phyloP scores from a whole-genome alignment of 164 flowering plant genomes.

The Tetrastigma voinierianum region DNA sequence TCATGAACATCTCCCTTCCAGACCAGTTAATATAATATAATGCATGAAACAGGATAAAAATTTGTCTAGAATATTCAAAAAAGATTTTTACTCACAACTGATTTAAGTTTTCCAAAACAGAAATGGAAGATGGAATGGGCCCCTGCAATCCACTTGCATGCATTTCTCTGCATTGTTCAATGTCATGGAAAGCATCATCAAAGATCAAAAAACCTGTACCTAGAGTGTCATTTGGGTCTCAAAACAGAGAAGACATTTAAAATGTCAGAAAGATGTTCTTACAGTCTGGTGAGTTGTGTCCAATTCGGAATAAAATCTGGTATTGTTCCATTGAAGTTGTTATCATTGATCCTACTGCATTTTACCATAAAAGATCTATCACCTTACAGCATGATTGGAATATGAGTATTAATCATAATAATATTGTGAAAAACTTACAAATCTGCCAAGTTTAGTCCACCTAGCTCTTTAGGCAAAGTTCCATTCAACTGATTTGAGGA shows the following conservation, averaged over 20 bases:
- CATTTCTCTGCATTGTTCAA: slow-evolving; percentile 16
- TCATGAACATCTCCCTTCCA: not conserved
- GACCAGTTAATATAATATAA: not conserved
- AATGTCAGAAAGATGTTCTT: slow-evolving; percentile 17
- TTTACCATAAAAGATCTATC: not conserved
- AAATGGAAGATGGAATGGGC: not conserved
- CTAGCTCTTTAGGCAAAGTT: slow-evolving; percentile 37
- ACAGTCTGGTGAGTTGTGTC: slow-evolving; percentile 51
- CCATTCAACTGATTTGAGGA: slow-evolving; percentile 53
- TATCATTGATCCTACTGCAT: slow-evolving; percentile 66
- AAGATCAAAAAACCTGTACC: too few species aligned
- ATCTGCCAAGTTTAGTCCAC: slow-evolving; percentile 39
- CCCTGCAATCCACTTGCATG: slow-evolving; percentile 3
- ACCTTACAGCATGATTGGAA: too few species aligned
- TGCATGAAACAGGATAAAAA: not conserved
- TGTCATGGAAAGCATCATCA: too few species aligned
- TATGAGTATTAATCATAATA: too few species aligned
- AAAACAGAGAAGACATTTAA: too few species aligned
- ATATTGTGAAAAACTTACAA: slow-evolving; percentile 30
- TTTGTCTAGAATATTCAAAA: not conserved
- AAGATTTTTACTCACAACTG: not conserved
- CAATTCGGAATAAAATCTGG: slow-evolving; percentile 59
- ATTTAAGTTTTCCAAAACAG: not conserved
- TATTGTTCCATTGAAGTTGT: slow-evolving; percentile 53
- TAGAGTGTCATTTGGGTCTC: too few species aligned